Base-by-base conservation (phyloP, 2,329 filamentous ascomycete species). In the Aspergillus brunneoviolaceus region DNA sequence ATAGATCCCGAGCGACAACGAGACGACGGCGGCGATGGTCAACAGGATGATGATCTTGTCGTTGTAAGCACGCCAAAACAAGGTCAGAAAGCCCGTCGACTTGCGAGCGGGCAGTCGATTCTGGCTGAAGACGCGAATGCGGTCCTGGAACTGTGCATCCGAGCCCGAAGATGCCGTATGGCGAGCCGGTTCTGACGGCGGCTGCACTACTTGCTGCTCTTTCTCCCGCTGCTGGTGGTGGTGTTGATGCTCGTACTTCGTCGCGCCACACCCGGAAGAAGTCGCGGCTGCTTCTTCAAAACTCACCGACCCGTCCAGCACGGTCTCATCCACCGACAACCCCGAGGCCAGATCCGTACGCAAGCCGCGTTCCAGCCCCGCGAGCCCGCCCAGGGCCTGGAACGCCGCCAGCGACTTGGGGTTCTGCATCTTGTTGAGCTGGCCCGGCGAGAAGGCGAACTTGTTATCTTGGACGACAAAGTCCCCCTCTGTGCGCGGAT, bases 361-460 rank as follows among this genome's bases (percentile, higher is more conserved):
- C 31, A 97, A 79, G 10, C 92, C 93, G 70, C 87, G 89, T 75
- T 94, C 92, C 52, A 97, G 76, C 0, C 93, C 93, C 19, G 77
- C 77, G 16, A 96, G 75, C 25, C 93, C 93, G 52, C 93, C 92
- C 5, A 97, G 74, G 14, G 88, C 88, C 70, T 89, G 90, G 67
- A 94, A 96, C 0, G 92, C 92, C 12, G 88, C 81, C 60, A 96
- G 77, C 62, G 87, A 96, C 79, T 96, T 96, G 3, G 93, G 93
- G 72, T 96, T 95, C 63, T 94, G 86, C 78, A 96, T 84, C 76
- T 96, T 96, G 69, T 87, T 89, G 63, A 97, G 81, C 70, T 96
- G 88, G 14, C 93, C 92, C 0, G 75, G 76, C 2, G 87, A 86
- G 72, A 92, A 96, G 16, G 91, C 92, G 70, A 96, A 96, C 0